Evolutionary conservation across 495 filamentous ascomycete species (phyloP).

Genomic region (Collariella sp.): DNA sequence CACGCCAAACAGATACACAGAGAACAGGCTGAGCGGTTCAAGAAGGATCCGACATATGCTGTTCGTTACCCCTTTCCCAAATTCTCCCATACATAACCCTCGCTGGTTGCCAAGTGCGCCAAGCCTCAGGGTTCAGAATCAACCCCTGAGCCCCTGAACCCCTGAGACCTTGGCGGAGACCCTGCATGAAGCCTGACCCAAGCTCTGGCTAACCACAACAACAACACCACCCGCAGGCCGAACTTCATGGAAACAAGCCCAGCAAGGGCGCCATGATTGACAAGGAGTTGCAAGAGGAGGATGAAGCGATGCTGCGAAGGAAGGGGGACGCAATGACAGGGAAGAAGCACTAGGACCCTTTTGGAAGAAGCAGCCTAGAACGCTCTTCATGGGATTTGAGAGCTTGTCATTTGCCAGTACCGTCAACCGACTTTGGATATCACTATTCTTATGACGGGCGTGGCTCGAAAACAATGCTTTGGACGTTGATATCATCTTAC

Average conservation of each 20-base stretch:
- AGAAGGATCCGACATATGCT: slow-evolving; percentile 20
- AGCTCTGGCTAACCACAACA: neutral
- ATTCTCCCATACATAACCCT: too few relatives aligned
- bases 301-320: slow-evolving; percentile 16
- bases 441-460: too few relatives aligned
- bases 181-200: neutral
- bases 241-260: slow-evolving; percentile 17
- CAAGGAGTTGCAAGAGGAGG: slow-evolving; percentile 22
- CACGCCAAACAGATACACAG: neutral
- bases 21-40: slow-evolving; percentile 10
- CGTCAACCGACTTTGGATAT: too few relatives aligned
- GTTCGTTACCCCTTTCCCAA: slow-evolving; percentile 1
- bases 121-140: neutral
- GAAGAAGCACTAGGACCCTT: neutral
- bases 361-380: too few relatives aligned
- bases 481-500: too few relatives aligned
- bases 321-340: slow-evolving; percentile 7
- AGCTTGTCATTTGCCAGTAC: too few relatives aligned
- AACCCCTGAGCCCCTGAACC: neutral
- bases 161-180: neutral
- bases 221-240: slow-evolving; percentile 10
- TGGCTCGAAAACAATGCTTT: too few relatives aligned
- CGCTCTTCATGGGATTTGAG: too few relatives aligned
- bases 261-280: slow-evolving; percentile 20
- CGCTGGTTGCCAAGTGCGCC: too few relatives aligned